Evolutionary conservation across 1,139 yeast species (phyloP), one percentile per base, ranked within the genome.

Genomic region (Candida pseudoviswanathii): DNA sequence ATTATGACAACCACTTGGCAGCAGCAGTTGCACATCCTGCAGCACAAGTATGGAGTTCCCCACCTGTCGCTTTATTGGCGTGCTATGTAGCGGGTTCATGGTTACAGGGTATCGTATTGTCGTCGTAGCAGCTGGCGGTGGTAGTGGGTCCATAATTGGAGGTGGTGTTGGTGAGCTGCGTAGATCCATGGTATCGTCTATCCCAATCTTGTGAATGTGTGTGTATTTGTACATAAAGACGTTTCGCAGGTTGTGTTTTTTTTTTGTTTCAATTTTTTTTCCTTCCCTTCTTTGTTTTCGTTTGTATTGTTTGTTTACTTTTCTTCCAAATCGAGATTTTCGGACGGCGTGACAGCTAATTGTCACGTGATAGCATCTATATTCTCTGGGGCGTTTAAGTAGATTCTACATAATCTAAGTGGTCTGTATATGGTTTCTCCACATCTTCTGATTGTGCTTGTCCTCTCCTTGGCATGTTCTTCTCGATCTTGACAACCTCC

Each of bases 401-500:
- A 21, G 36, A 22, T 32, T 38, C 48, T 37, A 45, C 45, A 27
- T 42, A 21, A 34, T 51, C 54, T 32, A 46, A 37, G 43, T 51
- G 54, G 22, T 51, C 51, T n/a, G 40, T 33, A 5, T 16, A 10
- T 25, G 52, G 49, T 32, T 51, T 51, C 29, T 51, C 54, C 16
- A 50, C 22, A 45, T 51, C 54, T 6, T 31, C 42, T 16, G 31
- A 24, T 3, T 25, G 34, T 9, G 34, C 16, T 21, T 29, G 24
- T 34, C 43, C 45, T 7, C 38, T 21, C 16, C 31, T 46, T 24
- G 52, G 52, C 6, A 46, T 47, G 11, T 43, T 33, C 26, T 42
- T 52, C n/a, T 76, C 80, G 50, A 75, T 71, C 24, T 60, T 58
- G 21, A 72, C 77, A 16, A 65, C 70, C 54, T 68, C 59, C 77